These are phyloP conservation scores for Fusarium sp. DNA, from an alignment of 2,329 filamentous ascomycete species.

Conservation along the genomic window DNA sequence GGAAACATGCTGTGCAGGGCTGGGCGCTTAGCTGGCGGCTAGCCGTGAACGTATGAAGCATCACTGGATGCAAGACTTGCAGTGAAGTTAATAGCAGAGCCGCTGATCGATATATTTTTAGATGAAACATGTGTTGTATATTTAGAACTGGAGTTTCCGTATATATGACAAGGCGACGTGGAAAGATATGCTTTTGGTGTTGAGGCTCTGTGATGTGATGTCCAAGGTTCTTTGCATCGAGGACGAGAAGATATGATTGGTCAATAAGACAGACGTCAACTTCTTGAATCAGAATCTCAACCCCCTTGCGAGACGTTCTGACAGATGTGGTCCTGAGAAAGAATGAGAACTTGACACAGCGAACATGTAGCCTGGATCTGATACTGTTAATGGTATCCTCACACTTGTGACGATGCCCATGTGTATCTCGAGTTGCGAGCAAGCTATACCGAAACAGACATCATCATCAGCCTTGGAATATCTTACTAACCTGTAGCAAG, in stretches of 20 bases:
- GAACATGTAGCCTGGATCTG: conserved; percentile 3
- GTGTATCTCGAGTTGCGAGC: conserved; percentile 16
- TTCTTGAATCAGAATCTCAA: conserved; percentile 8
- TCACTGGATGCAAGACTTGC: conserved; percentile 34
- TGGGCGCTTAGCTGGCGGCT: conserved; percentile 50
- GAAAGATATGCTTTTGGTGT: conserved; percentile 39
- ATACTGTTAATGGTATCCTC: conserved; percentile 12
- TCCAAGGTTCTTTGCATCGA: conserved; percentile 15
- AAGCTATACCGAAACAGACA: conserved; percentile 17
- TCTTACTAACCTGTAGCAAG: conserved; percentile 20
- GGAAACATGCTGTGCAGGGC: conserved; percentile 29
- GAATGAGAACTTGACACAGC: not conserved
- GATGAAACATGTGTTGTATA: conserved; percentile 15
- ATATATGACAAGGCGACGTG: conserved; percentile 5
- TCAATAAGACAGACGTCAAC: not conserved
- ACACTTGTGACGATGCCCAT: not conserved
- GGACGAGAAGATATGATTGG: conserved; percentile 39
- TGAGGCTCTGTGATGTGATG: conserved; percentile 46
- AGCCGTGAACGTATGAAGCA: conserved; percentile 18
- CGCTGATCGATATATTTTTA: conserved; percentile 33
- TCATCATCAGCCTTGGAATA: conserved; percentile 25
- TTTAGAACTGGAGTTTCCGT: conserved; percentile 19
- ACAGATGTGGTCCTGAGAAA: not conserved
- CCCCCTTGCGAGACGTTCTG: not conserved
- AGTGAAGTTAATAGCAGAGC: conserved; percentile 8